A percentile compares a stretch with the other conserved stretches of the same genome.
Evolutionary conservation across 2,329 filamentous ascomycete genomes (phyloP).

Genomic region (Penicillium sp.): DNA sequence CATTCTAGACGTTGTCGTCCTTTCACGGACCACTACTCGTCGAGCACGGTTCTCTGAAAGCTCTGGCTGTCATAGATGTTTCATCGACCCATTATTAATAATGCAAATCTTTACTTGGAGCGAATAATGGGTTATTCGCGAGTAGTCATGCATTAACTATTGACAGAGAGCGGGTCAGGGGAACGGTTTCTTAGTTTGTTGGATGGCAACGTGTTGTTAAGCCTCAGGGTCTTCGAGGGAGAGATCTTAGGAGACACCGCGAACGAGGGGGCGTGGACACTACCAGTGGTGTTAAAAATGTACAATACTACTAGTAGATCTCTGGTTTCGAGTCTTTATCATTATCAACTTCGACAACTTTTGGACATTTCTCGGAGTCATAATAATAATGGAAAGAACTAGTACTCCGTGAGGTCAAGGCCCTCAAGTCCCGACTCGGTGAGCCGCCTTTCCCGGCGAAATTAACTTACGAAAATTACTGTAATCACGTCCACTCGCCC

Average conservation of each 20-base stretch:
- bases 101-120: background rate
- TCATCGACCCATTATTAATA: background rate
- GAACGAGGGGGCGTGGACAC: no score
- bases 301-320: no score
- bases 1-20: no score
- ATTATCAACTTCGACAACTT: no score
- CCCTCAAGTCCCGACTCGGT: conserved; percentile 5
- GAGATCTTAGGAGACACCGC: background rate
- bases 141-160: background rate
- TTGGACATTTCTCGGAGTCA: no score
- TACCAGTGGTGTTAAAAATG: background rate
- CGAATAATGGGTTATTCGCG: background rate
- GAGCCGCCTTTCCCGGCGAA: conserved; percentile 23
- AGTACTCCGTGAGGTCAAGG: background rate
- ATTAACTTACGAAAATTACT: conserved; percentile 30
- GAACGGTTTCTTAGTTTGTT: background rate
- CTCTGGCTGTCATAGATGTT: background rate
- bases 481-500: conserved; percentile 39
- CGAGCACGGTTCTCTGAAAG: background rate
- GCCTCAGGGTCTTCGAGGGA: conserved; percentile 18
- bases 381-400: background rate
- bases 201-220: conserved; percentile 15
- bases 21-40: no score
- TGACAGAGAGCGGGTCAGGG: conserved; percentile 11
- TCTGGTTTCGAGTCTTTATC: no score